phyloP scores from a whole-genome alignment of 257 asterid species.

The Solanum ossicruentum region DNA sequence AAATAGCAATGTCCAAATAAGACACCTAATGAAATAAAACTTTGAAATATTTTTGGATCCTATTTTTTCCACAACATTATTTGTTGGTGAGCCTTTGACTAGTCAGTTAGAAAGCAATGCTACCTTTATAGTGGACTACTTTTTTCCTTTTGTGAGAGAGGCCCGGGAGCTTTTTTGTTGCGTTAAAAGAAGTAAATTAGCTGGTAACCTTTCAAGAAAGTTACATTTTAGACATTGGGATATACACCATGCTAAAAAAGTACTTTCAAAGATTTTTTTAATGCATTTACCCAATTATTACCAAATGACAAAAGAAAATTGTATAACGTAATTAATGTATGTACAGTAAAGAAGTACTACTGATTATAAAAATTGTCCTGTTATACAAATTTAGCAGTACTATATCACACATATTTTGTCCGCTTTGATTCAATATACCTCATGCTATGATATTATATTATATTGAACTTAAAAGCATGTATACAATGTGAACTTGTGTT shows the following conservation, averaged over 20 bases:
- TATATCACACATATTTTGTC: background rate
- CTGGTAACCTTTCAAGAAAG: conserved; percentile 23
- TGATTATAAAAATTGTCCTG: background rate
- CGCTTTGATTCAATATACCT: background rate
- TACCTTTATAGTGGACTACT: conserved; percentile 37
- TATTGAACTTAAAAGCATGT: too few species aligned
- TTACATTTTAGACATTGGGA: conserved; percentile 6
- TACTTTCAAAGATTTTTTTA: background rate
- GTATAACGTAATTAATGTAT: background rate
- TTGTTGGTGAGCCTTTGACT: background rate
- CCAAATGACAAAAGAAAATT: background rate
- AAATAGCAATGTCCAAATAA: background rate
- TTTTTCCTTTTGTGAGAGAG: conserved; percentile 3
- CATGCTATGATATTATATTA: background rate
- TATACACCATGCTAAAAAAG: conserved; percentile 15
- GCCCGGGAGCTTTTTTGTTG: conserved; percentile 11
- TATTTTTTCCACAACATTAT: background rate
- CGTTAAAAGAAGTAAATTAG: conserved; percentile 53
- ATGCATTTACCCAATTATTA: background rate
- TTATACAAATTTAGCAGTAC: background rate
- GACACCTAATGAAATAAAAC: background rate
- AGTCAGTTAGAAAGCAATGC: conserved; percentile 13
- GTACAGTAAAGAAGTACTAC: background rate
- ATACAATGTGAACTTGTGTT: too few species aligned
- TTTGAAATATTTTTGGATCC: background rate